Conservation (phyloP, 1,284 basidiomycete species). For the Ganoderma multipileum region DNA sequence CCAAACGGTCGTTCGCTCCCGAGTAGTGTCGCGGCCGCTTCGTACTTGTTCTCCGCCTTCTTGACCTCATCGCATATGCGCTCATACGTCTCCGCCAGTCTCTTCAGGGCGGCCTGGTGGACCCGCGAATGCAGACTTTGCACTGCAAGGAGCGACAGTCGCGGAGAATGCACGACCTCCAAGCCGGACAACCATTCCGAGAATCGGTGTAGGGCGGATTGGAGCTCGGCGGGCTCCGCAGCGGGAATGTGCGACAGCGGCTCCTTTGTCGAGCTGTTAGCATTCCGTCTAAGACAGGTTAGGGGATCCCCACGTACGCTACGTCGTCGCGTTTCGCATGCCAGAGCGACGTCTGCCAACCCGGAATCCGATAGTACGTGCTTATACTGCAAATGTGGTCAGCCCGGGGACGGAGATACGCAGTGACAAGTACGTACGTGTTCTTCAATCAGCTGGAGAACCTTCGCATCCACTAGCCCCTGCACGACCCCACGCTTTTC, state of each 20-base stretch:
- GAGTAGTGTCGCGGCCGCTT: constrained; percentile 87
- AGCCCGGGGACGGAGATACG: constrained; percentile 4
- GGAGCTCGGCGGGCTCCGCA: constrained; percentile 62
- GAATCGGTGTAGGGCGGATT: constrained; percentile 62
- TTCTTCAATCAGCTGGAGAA: constrained; percentile 75
- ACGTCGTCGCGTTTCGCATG: constrained; percentile 59
- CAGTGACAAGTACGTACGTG: constrained; percentile 66
- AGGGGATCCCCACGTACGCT: constrained; percentile 52
- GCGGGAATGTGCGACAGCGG: constrained; percentile 71
- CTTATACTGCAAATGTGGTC: constrained; percentile 58
- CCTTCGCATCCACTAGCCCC: constrained; percentile 66
- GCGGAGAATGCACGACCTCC: constrained; percentile 79
- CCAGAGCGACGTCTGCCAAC: constrained; percentile 67
- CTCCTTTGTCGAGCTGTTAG: constrained; percentile 52
- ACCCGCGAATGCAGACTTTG: constrained; percentile 72
- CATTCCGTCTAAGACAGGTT: neutral
- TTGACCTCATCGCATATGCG: constrained; percentile 77
- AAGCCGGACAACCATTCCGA: constrained; percentile 72
- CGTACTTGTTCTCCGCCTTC: constrained; percentile 81
- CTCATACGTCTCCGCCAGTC: constrained; percentile 74
- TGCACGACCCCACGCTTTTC: constrained; percentile 67
- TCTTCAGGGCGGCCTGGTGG: constrained; percentile 75
- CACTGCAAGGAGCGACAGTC: constrained; percentile 76
- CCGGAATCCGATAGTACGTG: constrained; percentile 79
- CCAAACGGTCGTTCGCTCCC: constrained; percentile 86